Evolutionary conservation across 257 asterid species (phyloP).

Genomic region (Petunia axillaris): DNA sequence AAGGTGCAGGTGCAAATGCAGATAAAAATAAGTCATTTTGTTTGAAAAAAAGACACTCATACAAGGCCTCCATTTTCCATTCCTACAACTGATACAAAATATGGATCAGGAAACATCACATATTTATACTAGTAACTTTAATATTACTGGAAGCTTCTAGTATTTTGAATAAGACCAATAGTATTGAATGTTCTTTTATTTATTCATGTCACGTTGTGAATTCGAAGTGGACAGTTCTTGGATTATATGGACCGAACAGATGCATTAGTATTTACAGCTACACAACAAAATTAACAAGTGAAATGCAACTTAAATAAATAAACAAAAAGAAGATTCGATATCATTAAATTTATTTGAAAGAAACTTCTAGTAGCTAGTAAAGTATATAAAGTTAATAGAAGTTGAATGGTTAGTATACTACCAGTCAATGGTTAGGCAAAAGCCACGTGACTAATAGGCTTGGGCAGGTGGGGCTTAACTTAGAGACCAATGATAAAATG

Average conservation of each 20-base stretch:
- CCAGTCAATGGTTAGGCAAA: not conserved
- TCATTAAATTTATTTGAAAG: not conserved
- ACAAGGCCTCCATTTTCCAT: not conserved
- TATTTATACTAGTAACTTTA: not conserved
- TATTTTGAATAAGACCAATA: too few relatives aligned
- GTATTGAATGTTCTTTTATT: not conserved
- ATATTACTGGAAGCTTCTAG: not conserved
- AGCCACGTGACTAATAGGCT: conserved; percentile 30
- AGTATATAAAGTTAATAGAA: not conserved
- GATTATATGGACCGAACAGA: not conserved
- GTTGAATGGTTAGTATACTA: not conserved
- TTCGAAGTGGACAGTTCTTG: not conserved
- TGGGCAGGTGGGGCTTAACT: conserved; percentile 23
- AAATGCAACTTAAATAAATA: not conserved
- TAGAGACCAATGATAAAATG: conserved; percentile 18
- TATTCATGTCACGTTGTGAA: not conserved
- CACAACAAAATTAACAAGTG: not conserved
- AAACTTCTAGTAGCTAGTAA: not conserved
- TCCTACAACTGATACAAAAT: not conserved
- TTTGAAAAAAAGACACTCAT: not conserved
- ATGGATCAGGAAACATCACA: not conserved
- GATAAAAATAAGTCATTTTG: conserved; percentile 30
- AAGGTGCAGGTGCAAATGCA: conserved; percentile 52
- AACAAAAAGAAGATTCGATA: not conserved
- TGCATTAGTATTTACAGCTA: not conserved